These are phyloP conservation scores for Penicillium hordei DNA, from an alignment of 2,329 filamentous ascomycete species.

Conservation along the genomic window DNA sequence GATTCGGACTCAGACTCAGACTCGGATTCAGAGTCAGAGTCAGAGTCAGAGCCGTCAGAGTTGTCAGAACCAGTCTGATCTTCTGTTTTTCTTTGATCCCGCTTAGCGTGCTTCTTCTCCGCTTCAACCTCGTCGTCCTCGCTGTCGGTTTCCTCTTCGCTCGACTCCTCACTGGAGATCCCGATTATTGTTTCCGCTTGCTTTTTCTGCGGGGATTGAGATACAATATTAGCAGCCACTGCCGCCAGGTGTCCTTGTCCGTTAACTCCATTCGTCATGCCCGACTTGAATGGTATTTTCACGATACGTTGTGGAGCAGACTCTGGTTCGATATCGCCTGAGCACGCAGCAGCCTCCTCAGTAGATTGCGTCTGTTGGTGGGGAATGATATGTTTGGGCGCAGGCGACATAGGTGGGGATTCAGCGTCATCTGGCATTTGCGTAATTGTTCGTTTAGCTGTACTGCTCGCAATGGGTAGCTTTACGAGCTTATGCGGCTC, in stretches of 20 bases:
- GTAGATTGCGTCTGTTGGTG: neutral
- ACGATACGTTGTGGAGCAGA: neutral
- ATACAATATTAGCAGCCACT: neutral
- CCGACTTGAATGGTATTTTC: neutral
- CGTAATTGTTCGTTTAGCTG: conserved; percentile 4
- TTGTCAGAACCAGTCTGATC: neutral
- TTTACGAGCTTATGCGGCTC: neutral
- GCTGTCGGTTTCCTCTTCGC: neutral
- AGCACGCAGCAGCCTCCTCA: neutral
- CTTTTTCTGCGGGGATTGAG: neutral
- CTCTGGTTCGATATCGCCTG: neutral
- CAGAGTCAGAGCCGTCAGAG: neutral
- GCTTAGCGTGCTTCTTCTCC: neutral
- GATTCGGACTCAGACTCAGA: neutral
- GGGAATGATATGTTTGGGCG: neutral
- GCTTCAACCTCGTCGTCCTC: neutral
- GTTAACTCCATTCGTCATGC: neutral
- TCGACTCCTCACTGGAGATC: neutral
- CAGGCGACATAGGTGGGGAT: neutral
- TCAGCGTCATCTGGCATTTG: conserved; percentile 5
- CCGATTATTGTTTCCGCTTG: neutral
- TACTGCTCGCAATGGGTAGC: neutral
- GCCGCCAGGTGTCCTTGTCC: neutral
- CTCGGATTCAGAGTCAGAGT: neutral
- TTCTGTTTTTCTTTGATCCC: neutral